Evolutionary conservation across 2,329 filamentous ascomycete genomes (phyloP).

Genomic region (Verticillium nonalfalfae): DNA sequence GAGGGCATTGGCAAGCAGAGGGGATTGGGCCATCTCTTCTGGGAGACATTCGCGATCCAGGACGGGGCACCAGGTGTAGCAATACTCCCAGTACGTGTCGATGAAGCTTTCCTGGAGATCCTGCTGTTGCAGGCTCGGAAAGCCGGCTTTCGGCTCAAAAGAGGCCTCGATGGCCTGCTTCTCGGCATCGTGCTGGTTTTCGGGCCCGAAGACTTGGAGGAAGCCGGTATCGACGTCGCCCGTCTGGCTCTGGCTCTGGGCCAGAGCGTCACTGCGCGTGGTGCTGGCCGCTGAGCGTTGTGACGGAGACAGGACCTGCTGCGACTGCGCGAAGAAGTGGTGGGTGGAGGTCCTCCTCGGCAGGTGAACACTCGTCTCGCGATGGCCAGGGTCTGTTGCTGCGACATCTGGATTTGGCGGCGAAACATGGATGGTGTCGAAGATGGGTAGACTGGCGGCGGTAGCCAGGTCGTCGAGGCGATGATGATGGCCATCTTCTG

Average conservation of each 20-base stretch:
- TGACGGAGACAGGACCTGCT: slow-evolving; percentile 1
- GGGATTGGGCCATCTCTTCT: slow-evolving; percentile 23
- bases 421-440: too few relatives aligned
- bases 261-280: slow-evolving; percentile 11
- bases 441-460: too few relatives aligned
- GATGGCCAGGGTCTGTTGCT: too few relatives aligned
- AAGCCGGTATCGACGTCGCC: slow-evolving; percentile 27
- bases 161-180: slow-evolving; percentile 20
- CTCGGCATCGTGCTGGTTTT: slow-evolving; percentile 22
- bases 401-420: too few relatives aligned
- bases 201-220: slow-evolving; percentile 24
- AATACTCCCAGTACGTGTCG: slow-evolving; percentile 35
- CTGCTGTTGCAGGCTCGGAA: slow-evolving; percentile 13
- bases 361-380: too few relatives aligned
- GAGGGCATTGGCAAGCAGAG: slow-evolving; percentile 28
- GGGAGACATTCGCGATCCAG: slow-evolving; percentile 23
- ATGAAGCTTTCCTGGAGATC: slow-evolving; percentile 30
- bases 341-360: neutral
- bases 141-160: slow-evolving; percentile 14
- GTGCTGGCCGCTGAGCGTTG: slow-evolving; percentile 5
- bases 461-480: too few relatives aligned
- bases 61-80: slow-evolving; percentile 34
- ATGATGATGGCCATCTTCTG: too few relatives aligned
- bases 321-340: neutral
- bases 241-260: slow-evolving; percentile 14